These are phyloP conservation scores for Paspalum notatum DNA, from an alignment of 176 grass and related monocot genomes.

Conservation along the genomic window DNA sequence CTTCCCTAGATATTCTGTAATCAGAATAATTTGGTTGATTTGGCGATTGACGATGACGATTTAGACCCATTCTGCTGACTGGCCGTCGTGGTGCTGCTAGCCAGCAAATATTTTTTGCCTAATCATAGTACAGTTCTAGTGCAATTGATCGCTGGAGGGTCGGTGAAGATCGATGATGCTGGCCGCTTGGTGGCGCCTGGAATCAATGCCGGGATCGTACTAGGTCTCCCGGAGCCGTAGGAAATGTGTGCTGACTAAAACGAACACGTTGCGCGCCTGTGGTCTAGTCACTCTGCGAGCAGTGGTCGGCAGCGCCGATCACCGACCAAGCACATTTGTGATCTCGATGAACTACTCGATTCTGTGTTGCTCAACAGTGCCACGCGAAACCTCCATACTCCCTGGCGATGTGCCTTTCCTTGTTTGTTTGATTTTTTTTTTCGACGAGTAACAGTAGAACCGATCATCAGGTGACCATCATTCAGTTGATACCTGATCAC, in stretches of 20 bases:
- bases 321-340: background rate
- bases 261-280: background rate
- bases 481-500: too few relatives aligned
- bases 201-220: background rate
- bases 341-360: background rate
- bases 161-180: background rate
- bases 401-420: background rate
- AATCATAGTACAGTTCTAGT: too few relatives aligned
- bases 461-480: background rate
- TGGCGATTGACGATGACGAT: too few relatives aligned
- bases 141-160: background rate
- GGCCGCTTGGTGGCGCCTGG: background rate
- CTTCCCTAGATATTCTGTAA: too few relatives aligned
- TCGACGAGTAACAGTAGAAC: background rate
- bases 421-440: background rate
- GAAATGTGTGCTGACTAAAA: background rate
- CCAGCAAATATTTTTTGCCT: too few relatives aligned
- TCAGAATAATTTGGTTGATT: too few relatives aligned
- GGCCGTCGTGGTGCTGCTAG: too few relatives aligned
- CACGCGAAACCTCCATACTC: background rate
- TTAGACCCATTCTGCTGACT: too few relatives aligned
- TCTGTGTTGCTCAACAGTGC: background rate
- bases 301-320: background rate
- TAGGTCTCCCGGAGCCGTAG: background rate
- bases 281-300: background rate